A percentile compares a stretch with the other conserved stretches of the same genome.
Evolutionary conservation across 768 basidiomycete species (phyloP).

Genomic region (Calocera viscosa): DNA sequence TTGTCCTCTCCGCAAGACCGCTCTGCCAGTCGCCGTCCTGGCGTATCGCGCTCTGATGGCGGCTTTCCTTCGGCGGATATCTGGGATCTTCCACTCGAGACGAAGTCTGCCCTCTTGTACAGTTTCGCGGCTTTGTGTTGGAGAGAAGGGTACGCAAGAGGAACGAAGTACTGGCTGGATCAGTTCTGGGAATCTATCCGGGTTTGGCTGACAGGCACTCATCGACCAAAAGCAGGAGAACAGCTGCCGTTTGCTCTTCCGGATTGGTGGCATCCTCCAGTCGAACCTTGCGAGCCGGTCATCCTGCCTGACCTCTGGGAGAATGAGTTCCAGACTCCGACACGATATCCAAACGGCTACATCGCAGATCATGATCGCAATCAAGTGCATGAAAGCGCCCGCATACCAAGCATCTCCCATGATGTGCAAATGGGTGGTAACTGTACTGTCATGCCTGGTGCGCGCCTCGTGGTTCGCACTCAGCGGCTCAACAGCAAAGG

Average conservation of each 20-base stretch:
- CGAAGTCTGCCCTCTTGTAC: not conserved
- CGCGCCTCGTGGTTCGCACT: not conserved
- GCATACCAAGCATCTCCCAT: not conserved
- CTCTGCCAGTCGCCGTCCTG: not conserved
- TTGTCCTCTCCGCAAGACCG: not conserved
- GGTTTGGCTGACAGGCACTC: not conserved
- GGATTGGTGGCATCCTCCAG: not conserved
- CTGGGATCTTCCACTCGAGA: not conserved
- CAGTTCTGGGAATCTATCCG: not conserved
- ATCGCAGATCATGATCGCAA: not conserved
- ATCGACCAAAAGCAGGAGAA: not conserved
- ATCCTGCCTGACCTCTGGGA: not conserved
- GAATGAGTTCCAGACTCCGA: not conserved
- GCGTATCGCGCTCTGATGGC: not conserved
- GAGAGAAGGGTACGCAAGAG: not conserved
- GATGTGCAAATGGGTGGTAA: not conserved
- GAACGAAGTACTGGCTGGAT: not conserved
- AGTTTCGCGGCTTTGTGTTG: not conserved
- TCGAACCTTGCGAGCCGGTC: not conserved
- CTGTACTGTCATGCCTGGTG: not conserved
- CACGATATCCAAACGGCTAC: not conserved
- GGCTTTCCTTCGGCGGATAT: not conserved
- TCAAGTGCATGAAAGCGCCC: not conserved
- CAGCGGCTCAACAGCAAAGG: not conserved
- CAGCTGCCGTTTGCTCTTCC: not conserved